Evolutionary conservation across 805 yeast species (phyloP).

Genomic region (Saccharomycopsis capsularis): DNA sequence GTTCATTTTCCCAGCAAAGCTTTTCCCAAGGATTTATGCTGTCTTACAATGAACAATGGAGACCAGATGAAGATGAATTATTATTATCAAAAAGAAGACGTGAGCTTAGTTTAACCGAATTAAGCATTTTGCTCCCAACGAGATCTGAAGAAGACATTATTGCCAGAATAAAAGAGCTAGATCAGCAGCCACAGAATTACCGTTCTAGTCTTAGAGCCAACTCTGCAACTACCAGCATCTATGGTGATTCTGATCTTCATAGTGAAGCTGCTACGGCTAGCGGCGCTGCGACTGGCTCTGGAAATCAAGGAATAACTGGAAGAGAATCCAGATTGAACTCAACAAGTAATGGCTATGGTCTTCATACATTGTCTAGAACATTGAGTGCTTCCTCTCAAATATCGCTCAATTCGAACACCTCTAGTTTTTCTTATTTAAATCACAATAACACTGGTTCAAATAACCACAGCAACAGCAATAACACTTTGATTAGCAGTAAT

Average conservation of each 20-base stretch:
- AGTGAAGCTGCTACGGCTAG: background rate
- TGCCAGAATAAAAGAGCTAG: conserved; percentile 47
- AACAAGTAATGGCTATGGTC: conserved; percentile 5
- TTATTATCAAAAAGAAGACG: conserved; percentile 45
- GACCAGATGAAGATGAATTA: conserved; percentile 66
- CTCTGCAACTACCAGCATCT: conserved; percentile 6
- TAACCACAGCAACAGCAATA: conserved; percentile 6
- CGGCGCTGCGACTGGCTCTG: background rate
- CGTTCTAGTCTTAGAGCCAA: background rate
- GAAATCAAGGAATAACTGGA: background rate
- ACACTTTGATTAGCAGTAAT: conserved; percentile 1
- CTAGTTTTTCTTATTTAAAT: conserved; percentile 12
- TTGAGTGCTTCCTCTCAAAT: conserved; percentile 18
- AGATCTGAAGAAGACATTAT: conserved; percentile 71
- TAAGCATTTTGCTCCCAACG: conserved; percentile 63
- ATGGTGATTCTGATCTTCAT: conserved; percentile 1
- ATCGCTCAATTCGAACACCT: conserved; percentile 12
- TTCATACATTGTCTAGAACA: conserved; percentile 20
- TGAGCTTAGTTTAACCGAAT: conserved; percentile 63
- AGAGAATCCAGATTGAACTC: background rate
- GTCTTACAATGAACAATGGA: conserved; percentile 31
- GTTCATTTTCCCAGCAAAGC: conserved; percentile 1
- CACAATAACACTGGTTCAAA: conserved; percentile 1
- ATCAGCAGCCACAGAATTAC: conserved; percentile 14
- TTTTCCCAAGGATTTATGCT: conserved; percentile 1